phyloP scores from a whole-genome alignment of 176 grass and related monocot species.

The Carex pumila region DNA sequence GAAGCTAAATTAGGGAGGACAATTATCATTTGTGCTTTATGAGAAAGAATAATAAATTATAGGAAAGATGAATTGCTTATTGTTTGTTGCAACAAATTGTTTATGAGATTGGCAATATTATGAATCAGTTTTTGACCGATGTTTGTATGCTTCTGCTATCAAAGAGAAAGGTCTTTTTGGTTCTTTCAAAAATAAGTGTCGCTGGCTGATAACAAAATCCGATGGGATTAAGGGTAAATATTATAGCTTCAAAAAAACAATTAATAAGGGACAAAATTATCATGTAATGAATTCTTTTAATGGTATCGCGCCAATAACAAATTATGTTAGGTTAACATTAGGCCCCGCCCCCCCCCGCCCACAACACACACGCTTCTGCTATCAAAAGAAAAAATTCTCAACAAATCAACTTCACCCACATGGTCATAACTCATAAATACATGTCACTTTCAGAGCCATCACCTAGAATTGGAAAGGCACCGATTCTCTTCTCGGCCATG shows the following conservation, averaged over 20 bases:
- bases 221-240: not conserved
- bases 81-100: not conserved
- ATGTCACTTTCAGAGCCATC: not conserved
- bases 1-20: constrained; percentile 2
- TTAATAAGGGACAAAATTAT: not conserved
- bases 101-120: not conserved
- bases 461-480: constrained; percentile 42
- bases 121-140: not conserved
- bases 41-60: not conserved
- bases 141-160: not conserved
- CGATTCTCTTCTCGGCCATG: constrained; percentile 43
- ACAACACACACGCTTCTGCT: not conserved
- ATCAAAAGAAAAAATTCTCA: not conserved
- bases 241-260: not conserved
- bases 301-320: not conserved
- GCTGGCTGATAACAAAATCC: not conserved
- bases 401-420: not conserved
- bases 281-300: not conserved
- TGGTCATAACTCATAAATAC: no score
- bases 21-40: not conserved
- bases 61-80: not conserved
- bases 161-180: not conserved
- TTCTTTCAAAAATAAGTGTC: not conserved
- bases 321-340: not conserved
- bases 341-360: no score